phyloP scores from a whole-genome alignment of 331 rosid species.

The Malus hybrid region DNA sequence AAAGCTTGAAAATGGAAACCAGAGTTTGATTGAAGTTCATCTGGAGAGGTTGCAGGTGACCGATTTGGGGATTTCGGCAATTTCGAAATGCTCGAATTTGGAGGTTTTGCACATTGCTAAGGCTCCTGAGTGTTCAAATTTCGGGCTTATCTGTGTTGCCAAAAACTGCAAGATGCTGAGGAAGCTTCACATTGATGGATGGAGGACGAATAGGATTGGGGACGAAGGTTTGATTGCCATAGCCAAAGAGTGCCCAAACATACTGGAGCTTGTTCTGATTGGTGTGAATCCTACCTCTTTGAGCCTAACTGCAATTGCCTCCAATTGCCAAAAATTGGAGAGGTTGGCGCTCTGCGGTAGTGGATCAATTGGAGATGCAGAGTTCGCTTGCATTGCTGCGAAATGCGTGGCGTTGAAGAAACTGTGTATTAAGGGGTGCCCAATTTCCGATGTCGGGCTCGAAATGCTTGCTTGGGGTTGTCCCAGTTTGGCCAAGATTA shows the following conservation, averaged over 20 bases:
- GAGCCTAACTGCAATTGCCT: conserved; percentile 47
- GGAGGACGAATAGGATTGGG: conserved; percentile 70
- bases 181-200: conserved; percentile 83
- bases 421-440: conserved; percentile 76
- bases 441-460: conserved; percentile 60
- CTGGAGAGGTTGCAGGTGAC: conserved; percentile 74
- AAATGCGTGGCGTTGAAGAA: conserved; percentile 67
- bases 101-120: conserved; percentile 58
- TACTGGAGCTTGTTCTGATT: conserved; percentile 76
- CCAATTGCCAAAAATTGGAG: conserved; percentile 57
- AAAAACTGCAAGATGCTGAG: conserved; percentile 53
- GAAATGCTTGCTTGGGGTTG: conserved; percentile 63
- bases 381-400: conserved; percentile 59
- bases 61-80: conserved; percentile 60
- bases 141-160: conserved; percentile 51
- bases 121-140: conserved; percentile 58
- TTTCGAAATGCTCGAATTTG: conserved; percentile 48
- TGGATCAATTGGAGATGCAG: conserved; percentile 59
- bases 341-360: conserved; percentile 80
- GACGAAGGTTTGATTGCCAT: conserved; percentile 63
- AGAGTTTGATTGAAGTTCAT: conserved; percentile 49
- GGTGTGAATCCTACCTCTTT: conserved; percentile 52
- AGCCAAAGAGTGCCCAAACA: conserved; percentile 45
- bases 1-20: conserved; percentile 27
- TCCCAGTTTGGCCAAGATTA: conserved; percentile 74